Evolutionary conservation across 2,329 filamentous ascomycete genomes (phyloP).

Genomic region (Penicillium capsulatum): DNA sequence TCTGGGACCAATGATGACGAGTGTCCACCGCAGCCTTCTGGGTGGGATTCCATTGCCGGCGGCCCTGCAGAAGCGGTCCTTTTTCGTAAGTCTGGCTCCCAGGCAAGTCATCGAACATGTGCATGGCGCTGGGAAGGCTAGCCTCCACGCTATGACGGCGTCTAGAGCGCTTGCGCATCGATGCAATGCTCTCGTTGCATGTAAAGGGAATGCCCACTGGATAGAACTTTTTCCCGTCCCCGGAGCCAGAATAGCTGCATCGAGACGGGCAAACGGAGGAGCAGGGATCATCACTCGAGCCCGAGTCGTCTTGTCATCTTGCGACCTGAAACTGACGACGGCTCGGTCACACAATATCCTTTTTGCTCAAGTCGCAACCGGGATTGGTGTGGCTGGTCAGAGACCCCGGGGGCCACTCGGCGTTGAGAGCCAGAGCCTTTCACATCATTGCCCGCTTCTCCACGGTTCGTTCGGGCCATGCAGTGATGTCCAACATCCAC

Average conservation of each 20-base stretch:
- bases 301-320: constrained; percentile 1
- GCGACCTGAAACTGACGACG: neutral
- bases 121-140: constrained; percentile 14
- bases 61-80: constrained; percentile 11
- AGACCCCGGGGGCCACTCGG: constrained; percentile 10
- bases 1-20: constrained; percentile 19
- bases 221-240: constrained; percentile 8
- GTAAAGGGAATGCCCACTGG: constrained; percentile 10
- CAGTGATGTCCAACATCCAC: constrained; percentile 33
- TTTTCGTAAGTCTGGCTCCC: constrained; percentile 8
- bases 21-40: constrained; percentile 3
- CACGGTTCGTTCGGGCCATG: constrained; percentile 27
- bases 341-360: constrained; percentile 19
- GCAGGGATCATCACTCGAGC: constrained; percentile 13
- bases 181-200: constrained; percentile 12
- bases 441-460: constrained; percentile 11
- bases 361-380: constrained; percentile 12
- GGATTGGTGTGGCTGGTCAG: constrained; percentile 15
- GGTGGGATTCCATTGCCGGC: constrained; percentile 13
- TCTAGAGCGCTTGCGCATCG: constrained; percentile 33
- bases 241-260: constrained; percentile 18
- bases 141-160: constrained; percentile 21
- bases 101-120: constrained; percentile 21
- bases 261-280: constrained; percentile 10
- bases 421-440: constrained; percentile 7